Percentiles rank a stretch among this genome's conserved stretches.
Evolutionary conservation across 371 early-diverging fungal genomes (phyloP).

Genomic region (Actinomortierella wolfii): DNA sequence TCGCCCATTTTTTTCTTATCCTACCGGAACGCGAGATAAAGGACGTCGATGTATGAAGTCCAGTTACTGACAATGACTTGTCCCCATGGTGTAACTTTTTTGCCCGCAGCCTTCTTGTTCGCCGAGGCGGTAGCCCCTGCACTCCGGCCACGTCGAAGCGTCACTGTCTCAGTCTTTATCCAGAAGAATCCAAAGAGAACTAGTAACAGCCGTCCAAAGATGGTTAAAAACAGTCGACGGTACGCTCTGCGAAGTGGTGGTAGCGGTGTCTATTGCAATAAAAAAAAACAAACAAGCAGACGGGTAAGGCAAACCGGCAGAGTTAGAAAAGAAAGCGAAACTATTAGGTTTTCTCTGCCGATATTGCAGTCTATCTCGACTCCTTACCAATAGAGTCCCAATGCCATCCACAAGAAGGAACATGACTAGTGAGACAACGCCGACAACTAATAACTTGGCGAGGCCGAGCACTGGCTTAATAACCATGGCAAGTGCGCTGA

Average conservation of each 20-base stretch:
- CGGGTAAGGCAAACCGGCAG: too few relatives aligned
- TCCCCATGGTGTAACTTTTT: slow-evolving; percentile 51
- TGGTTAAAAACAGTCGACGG: slow-evolving; percentile 40
- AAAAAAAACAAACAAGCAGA: too few relatives aligned
- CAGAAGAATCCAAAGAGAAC: slow-evolving; percentile 70
- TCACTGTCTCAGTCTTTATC: slow-evolving; percentile 58
- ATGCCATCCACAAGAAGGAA: slow-evolving; percentile 45
- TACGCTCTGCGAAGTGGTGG: slow-evolving; percentile 50
- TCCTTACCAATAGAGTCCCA: slow-evolving; percentile 46
- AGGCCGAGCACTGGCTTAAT: slow-evolving; percentile 56
- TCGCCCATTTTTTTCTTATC: too few relatives aligned
- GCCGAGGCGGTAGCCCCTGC: slow-evolving; percentile 23
- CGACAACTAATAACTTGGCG: slow-evolving; percentile 49
- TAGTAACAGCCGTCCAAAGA: slow-evolving; percentile 58
- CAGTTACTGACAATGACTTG: slow-evolving; percentile 84
- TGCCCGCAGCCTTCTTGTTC: slow-evolving; percentile 20
- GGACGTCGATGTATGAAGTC: slow-evolving; percentile 82
- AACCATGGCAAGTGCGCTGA: slow-evolving; percentile 30
- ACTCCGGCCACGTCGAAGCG: slow-evolving; percentile 20
- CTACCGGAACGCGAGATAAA: slow-evolving; percentile 75
- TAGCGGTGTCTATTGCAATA: slow-evolving; percentile 44
- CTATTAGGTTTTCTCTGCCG: too few relatives aligned
- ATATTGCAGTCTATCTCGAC: too few relatives aligned
- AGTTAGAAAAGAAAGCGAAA: too few relatives aligned
- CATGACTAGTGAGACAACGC: slow-evolving; percentile 37